phyloP scores from a whole-genome alignment of 306 rosid species.

The Fragaria ananassa region DNA sequence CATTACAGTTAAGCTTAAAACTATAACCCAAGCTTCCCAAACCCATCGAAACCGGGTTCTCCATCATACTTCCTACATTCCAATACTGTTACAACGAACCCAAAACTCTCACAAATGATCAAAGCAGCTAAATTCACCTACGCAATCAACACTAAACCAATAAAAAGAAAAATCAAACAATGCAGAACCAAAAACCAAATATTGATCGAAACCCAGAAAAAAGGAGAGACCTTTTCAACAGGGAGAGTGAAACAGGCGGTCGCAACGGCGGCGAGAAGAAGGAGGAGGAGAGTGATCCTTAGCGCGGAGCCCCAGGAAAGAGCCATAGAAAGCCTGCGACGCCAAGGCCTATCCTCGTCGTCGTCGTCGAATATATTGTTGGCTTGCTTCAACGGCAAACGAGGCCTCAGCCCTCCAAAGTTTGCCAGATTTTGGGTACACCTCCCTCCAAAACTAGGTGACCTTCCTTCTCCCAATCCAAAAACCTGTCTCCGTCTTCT shows the following conservation, averaged over 20 bases:
- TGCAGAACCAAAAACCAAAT: neutral
- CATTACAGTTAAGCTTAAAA: neutral
- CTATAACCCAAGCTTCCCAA: neutral
- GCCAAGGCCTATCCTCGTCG: conserved; percentile 74
- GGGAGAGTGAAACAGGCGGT: conserved; percentile 81
- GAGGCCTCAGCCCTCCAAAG: conserved; percentile 76
- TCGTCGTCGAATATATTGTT: conserved; percentile 35
- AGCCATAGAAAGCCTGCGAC: conserved; percentile 63
- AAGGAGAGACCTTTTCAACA: conserved; percentile 55
- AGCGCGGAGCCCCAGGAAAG: conserved; percentile 62
- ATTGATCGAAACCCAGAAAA: conserved; percentile 16
- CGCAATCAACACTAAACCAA: conserved; percentile 4
- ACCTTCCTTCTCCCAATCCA: conserved; percentile 2
- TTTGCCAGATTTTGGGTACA: conserved; percentile 62
- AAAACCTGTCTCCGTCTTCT: neutral
- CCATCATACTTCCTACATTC: neutral
- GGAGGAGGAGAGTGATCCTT: conserved; percentile 60
- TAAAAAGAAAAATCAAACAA: neutral
- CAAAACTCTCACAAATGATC: neutral
- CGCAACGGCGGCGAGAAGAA: conserved; percentile 58
- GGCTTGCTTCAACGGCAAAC: conserved; percentile 63
- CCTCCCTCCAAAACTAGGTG: conserved; percentile 12
- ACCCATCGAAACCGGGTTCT: neutral
- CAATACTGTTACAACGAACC: neutral
- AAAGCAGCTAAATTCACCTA: neutral